Conservation (phyloP, 495 filamentous ascomycete genomes). For the Penicillium argentinense region DNA sequence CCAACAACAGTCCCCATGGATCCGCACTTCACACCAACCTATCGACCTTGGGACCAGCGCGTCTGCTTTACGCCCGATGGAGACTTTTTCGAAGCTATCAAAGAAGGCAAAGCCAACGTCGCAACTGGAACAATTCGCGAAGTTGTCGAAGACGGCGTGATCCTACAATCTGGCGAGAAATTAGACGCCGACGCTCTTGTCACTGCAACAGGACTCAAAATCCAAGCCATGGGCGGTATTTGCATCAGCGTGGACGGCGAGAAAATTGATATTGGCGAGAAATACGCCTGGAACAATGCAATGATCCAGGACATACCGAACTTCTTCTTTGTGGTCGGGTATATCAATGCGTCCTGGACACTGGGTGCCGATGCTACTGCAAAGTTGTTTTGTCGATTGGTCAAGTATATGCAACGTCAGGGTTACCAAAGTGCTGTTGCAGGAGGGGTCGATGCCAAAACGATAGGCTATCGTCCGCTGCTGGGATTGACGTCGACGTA, state of each 20-base stretch:
- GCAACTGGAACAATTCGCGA: slow-evolving; percentile 49
- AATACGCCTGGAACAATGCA: slow-evolving; percentile 39
- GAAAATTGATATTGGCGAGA: slow-evolving; percentile 18
- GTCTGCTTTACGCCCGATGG: slow-evolving; percentile 6
- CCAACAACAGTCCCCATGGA: slow-evolving; percentile 52
- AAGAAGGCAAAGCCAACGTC: slow-evolving; percentile 13
- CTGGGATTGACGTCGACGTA: not conserved
- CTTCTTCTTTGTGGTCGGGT: slow-evolving; percentile 34
- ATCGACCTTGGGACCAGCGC: slow-evolving; percentile 67
- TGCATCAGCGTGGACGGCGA: slow-evolving; percentile 27
- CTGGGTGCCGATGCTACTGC: slow-evolving; percentile 38
- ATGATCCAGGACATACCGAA: slow-evolving; percentile 47
- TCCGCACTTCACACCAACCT: slow-evolving; percentile 64
- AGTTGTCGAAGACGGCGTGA: slow-evolving; percentile 53
- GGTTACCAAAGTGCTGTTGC: not conserved
- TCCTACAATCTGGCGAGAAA: slow-evolving; percentile 48
- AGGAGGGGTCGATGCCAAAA: not conserved
- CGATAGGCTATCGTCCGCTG: not conserved
- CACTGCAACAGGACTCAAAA: slow-evolving; percentile 58
- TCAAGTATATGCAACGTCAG: slow-evolving; percentile 2
- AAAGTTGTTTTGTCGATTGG: slow-evolving; percentile 22
- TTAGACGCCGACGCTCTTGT: slow-evolving; percentile 63
- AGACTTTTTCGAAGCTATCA: slow-evolving; percentile 4
- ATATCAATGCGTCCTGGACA: slow-evolving; percentile 43
- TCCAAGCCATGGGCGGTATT: slow-evolving; percentile 30